Evolutionary conservation across 345 rosid genomes (phyloP).

Genomic region (Eucalyptus rudis): DNA sequence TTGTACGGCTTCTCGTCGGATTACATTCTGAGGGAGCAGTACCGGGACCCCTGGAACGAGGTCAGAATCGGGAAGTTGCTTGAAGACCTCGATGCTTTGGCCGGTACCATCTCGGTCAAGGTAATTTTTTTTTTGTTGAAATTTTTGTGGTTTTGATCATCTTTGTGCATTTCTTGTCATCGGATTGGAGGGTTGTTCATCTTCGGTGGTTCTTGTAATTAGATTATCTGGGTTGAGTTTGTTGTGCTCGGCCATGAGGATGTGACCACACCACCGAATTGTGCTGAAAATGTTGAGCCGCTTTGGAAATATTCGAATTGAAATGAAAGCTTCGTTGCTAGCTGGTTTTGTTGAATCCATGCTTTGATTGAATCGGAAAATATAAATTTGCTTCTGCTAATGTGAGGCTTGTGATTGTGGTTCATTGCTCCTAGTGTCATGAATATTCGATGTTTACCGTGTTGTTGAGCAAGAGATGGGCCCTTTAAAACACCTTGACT

Average conservation of each 20-base stretch:
- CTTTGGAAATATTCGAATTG: neutral
- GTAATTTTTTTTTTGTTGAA: conserved; percentile 3
- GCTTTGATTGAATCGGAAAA: neutral
- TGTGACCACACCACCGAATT: neutral
- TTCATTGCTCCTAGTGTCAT: neutral
- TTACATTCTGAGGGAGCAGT: conserved; percentile 62
- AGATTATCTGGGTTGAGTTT: neutral
- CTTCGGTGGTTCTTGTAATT: neutral
- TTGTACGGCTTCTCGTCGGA: conserved; percentile 58
- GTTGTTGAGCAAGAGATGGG: neutral
- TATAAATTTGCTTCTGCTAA: neutral
- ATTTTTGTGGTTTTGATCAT: neutral
- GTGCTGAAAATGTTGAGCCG: neutral
- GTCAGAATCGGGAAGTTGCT: conserved; percentile 78
- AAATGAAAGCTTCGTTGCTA: neutral
- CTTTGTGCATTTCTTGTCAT: neutral
- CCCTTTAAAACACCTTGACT: neutral
- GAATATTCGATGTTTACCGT: neutral
- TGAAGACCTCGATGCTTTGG: conserved; percentile 89
- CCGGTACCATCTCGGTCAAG: conserved; percentile 88
- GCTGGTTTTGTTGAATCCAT: neutral
- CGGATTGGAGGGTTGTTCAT: neutral
- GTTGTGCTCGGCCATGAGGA: neutral
- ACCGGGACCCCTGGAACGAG: conserved; percentile 90
- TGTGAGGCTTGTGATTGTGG: neutral